phyloP scores from a whole-genome alignment of 163 green algal species.

The Scenedesmus sp. region DNA sequence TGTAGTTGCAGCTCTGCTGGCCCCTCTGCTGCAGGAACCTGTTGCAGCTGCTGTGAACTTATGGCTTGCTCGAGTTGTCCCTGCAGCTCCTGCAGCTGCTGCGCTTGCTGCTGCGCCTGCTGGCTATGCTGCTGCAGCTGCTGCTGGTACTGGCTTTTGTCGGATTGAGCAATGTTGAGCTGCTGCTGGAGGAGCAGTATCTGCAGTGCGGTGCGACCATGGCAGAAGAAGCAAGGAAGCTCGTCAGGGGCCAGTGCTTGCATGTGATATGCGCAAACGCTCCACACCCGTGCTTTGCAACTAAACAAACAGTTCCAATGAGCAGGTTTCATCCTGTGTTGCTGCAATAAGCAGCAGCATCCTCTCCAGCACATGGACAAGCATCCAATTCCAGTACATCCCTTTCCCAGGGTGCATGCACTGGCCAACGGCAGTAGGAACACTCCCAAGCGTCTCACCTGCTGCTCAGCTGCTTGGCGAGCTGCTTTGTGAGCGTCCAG shows the following conservation, averaged over 20 bases:
- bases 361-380: background rate
- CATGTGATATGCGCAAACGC: background rate
- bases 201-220: background rate
- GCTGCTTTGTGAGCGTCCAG: slow-evolving; percentile 27
- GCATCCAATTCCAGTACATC: no score
- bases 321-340: background rate
- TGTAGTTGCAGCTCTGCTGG: slow-evolving; percentile 25
- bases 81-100: slow-evolving; percentile 1
- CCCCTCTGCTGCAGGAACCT: background rate
- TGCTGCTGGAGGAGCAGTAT: slow-evolving; percentile 35
- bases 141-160: background rate
- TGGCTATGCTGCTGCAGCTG: slow-evolving; percentile 32
- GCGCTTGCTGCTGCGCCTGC: background rate
- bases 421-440: no score
- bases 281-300: no score
- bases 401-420: no score
- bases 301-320: no score
- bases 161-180: background rate
- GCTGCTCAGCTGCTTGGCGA: slow-evolving; percentile 38
- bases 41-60: background rate
- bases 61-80: slow-evolving; percentile 23
- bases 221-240: background rate
- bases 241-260: background rate
- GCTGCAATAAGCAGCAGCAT: background rate
- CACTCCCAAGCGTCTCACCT: slow-evolving; percentile 7